phyloP scores from a whole-genome alignment of 192 early-diverging fungal genomes.

The Glomus cerebriforme region DNA sequence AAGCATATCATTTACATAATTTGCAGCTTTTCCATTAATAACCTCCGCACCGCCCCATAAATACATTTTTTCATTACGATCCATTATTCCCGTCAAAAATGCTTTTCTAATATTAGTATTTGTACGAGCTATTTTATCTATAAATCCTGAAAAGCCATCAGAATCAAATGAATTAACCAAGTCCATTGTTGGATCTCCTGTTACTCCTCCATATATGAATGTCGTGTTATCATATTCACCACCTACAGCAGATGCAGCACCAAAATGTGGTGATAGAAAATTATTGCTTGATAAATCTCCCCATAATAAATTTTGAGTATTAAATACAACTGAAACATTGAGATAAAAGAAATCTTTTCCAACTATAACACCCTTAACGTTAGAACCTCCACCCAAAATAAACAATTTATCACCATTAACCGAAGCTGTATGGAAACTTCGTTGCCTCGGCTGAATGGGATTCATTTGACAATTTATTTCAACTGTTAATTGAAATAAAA shows the following conservation, averaged over 20 bases:
- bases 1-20: too few species aligned
- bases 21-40: too few species aligned
- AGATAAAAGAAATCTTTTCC: slow-evolving; percentile 1
- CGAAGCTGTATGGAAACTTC: neutral
- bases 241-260: neutral
- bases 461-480: too few species aligned
- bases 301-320: neutral
- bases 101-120: too few species aligned
- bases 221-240: neutral
- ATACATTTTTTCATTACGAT: too few species aligned
- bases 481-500: too few species aligned
- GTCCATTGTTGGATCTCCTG: neutral
- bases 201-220: neutral
- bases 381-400: neutral
- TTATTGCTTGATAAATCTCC: neutral
- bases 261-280: neutral
- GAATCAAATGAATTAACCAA: too few species aligned
- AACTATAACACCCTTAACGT: neutral
- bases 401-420: neutral
- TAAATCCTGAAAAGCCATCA: too few species aligned
- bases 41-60: too few species aligned
- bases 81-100: too few species aligned
- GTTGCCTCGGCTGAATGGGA: neutral
- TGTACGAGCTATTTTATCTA: too few species aligned
- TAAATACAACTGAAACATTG: neutral